phyloP scores from a whole-genome alignment of 805 yeast genomes.

The Metschnikowia bowlesiae region DNA sequence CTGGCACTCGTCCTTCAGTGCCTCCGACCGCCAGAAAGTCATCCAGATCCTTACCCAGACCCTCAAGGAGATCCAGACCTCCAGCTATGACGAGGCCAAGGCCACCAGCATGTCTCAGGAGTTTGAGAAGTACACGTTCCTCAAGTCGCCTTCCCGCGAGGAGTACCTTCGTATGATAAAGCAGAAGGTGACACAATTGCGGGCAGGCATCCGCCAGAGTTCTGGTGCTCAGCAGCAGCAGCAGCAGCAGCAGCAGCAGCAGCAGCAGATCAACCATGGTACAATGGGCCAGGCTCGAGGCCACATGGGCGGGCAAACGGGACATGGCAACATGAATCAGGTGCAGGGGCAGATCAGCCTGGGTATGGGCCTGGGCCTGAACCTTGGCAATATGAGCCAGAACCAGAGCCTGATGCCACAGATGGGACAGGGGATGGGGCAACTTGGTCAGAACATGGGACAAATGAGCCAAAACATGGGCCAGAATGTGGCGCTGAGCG shows the following conservation, averaged over 20 bases:
- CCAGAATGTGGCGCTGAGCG: background rate
- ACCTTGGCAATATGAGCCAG: background rate
- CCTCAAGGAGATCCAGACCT: conserved; percentile 33
- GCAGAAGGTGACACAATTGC: conserved; percentile 34
- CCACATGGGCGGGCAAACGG: background rate
- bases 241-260: background rate
- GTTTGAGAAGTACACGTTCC: conserved; percentile 62
- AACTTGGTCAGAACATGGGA: background rate
- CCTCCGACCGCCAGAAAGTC: conserved; percentile 36
- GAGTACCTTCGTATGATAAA: conserved; percentile 48
- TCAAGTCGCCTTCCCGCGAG: conserved; percentile 52
- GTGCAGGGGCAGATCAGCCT: background rate
- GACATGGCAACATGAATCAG: background rate
- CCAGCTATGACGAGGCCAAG: conserved; percentile 31
- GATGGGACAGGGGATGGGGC: background rate
- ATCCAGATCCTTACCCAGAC: conserved; percentile 35
- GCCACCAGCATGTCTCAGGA: conserved; percentile 56
- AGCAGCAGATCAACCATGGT: background rate
- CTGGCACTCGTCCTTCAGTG: conserved; percentile 24
- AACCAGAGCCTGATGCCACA: background rate
- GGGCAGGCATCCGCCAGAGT: conserved; percentile 14
- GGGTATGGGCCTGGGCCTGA: background rate
- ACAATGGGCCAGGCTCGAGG: background rate
- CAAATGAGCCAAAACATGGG: background rate
- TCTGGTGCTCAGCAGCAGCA: background rate